Base-by-base conservation (phyloP, 208 protist species). In the Trypanosoma cruzi region DNA sequence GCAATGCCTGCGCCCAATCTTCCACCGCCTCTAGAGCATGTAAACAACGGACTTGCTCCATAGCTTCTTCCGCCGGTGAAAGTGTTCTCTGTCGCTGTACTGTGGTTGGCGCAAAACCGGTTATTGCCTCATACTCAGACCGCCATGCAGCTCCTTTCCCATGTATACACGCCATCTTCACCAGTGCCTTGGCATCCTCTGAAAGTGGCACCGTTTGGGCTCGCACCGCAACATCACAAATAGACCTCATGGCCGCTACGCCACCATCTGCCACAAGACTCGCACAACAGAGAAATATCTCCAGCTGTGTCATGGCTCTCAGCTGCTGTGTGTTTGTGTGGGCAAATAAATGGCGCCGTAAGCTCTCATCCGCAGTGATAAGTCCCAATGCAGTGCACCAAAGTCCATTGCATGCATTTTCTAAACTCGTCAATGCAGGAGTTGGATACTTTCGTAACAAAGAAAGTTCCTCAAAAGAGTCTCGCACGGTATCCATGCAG, bases 151-250 rank as follows among this genome's bases (percentile, higher is more conserved):
- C 24, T 4, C 75, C 68, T 20, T 53, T 26, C 20, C 29, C 22
- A 10, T 72, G 42, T 52, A 71, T 75, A 53, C 60, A 73, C 22
- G 49, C 55, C 16, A 72, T 71, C 50, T 68, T 64, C 24, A 71
- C n/a, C 14, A 69, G 53, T 22, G 73, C 58, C 67, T 68, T 70
- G 42, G 73, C 52, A 18, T 79, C 54, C 37, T 72, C 64, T 50
- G 60, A 32, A 37, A 79, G 64, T 61, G 53, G 40, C 32, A 75
- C n/a, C 31, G 24, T 13, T 24, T 56, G 22, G 58, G 20, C 22
- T 11, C 31, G 32, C 22, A 65, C 6, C 6, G 32, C 49, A 8
- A 49, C 4, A 62, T 65, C 58, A 28, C 71, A 71, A n/a, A 77
- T 24, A 26, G 50, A 59, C 31, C 60, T 53, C 64, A 77, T 77